phyloP scores from a whole-genome alignment of 2,329 filamentous ascomycete species.

The Fusarium compactum region DNA sequence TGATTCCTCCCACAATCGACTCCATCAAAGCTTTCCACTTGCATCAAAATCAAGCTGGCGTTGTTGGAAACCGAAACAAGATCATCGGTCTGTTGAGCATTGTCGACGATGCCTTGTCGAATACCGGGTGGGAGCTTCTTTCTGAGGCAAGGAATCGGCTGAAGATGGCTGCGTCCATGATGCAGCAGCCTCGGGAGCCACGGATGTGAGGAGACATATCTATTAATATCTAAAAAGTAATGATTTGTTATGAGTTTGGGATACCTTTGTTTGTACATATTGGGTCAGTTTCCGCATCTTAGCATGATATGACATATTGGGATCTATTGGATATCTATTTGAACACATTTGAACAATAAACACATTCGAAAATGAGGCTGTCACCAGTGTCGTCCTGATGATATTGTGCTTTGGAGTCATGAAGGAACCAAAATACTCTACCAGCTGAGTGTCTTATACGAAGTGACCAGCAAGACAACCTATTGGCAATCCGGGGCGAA shows the following conservation, averaged over 20 bases:
- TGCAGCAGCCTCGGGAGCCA: conserved; percentile 43
- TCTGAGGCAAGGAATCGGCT: conserved; percentile 45
- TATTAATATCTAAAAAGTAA: not conserved
- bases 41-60: conserved; percentile 47
- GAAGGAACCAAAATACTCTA: not conserved
- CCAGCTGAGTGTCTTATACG: not conserved
- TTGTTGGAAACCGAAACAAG: conserved; percentile 46
- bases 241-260: conserved; percentile 6
- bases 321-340: not conserved
- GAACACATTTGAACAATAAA: not conserved
- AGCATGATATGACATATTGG: not conserved
- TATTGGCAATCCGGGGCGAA: not conserved
- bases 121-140: conserved; percentile 45
- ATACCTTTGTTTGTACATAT: conserved; percentile 20
- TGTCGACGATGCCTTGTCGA: conserved; percentile 44
- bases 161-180: conserved; percentile 46
- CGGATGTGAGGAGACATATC: conserved; percentile 25
- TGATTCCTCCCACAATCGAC: conserved; percentile 47
- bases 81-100: conserved; percentile 45
- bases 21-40: conserved; percentile 47
- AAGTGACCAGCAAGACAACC: not conserved
- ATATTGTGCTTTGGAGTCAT: not conserved
- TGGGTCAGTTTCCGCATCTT: not conserved
- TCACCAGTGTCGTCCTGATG: too few relatives aligned
- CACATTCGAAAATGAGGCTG: not conserved